Evolutionary conservation across 2,329 filamentous ascomycete species (phyloP), one percentile per base, ranked within the genome.

Genomic region (Rosellinia necatrix): DNA sequence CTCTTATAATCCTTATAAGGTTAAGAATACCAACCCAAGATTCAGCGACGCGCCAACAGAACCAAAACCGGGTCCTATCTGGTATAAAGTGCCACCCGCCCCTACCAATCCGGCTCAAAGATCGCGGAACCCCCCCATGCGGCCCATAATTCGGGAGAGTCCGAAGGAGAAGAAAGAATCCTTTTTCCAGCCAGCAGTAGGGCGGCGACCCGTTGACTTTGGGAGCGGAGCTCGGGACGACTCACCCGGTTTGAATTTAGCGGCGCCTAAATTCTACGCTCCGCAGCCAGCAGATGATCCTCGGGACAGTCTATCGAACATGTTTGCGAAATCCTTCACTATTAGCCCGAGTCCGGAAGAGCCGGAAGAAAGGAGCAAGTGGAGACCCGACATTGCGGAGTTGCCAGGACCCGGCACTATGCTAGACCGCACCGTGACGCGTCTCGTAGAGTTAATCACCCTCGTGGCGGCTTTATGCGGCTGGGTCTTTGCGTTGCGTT

Each of bases 41-140:
- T 83, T 83, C 55, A 76, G 73, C 42, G 74, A 80, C 51, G 70
- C 76, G 1, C 79, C 78, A 0, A 74, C 75, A 13, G 74, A 78
- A 46, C 69, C 72, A 0, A 75, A 77, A 38, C 61, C 73, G 12
- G 78, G 75, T 1, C 83, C 86, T 1, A 91, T 92, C 67, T 87
- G 85, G 78, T 88, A 85, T 72, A 85, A 81, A 55, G 80, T 91
- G 2, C 89, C 89, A 3, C 79, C 86, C 0, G 86, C 87, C 1
- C 89, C 89, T 12, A 82, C 80, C 12, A 82, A 80, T n/a, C 86
- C 87, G 19, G 85, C 86, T 2, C 82, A 85, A 35, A 78, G 79
- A 38, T 71, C 85, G 6, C 78, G 83, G 27, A 89, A 88, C 57
- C 86, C 86, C 1, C 80, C 81, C 4, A 83, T 81, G 56, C 75